These are phyloP conservation scores for Oenanthe javanica DNA, from an alignment of 140 eudicot species.

Conservation along the genomic window DNA sequence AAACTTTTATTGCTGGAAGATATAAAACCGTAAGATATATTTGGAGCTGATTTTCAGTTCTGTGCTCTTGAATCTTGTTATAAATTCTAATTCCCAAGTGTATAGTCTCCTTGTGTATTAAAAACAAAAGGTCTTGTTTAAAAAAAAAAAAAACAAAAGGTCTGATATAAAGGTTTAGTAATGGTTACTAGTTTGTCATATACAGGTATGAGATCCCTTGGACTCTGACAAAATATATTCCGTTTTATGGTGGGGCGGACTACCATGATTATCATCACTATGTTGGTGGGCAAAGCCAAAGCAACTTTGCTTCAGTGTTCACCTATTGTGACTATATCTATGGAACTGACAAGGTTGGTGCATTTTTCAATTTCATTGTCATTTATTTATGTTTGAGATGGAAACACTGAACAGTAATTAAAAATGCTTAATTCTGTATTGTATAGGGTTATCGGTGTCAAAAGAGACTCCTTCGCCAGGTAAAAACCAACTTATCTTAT, in stretches of 20 bases:
- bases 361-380: not conserved
- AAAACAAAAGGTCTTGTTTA: not conserved
- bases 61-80: not conserved
- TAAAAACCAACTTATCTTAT: conserved; percentile 12
- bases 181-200: not conserved
- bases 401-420: not conserved
- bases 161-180: too few relatives aligned
- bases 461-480: conserved; percentile 64
- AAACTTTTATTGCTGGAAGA: not conserved
- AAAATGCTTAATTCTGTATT: conserved; percentile 15
- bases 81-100: not conserved
- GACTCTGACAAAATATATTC: conserved; percentile 61
- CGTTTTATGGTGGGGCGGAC: conserved; percentile 76
- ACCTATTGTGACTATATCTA: conserved; percentile 79
- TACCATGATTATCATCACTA: conserved; percentile 90
- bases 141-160: not conserved
- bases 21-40: not conserved
- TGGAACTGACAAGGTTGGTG: conserved; percentile 77
- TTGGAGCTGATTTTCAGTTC: not conserved
- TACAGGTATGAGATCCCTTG: conserved; percentile 77
- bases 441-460: conserved; percentile 72
- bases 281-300: conserved; percentile 85
- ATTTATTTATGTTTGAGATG: not conserved
- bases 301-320: conserved; percentile 81
- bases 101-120: not conserved